Evolutionary conservation across 768 basidiomycete species (phyloP), one percentile per base, ranked within the genome.

Genomic region (Gymnopilus junonius): DNA sequence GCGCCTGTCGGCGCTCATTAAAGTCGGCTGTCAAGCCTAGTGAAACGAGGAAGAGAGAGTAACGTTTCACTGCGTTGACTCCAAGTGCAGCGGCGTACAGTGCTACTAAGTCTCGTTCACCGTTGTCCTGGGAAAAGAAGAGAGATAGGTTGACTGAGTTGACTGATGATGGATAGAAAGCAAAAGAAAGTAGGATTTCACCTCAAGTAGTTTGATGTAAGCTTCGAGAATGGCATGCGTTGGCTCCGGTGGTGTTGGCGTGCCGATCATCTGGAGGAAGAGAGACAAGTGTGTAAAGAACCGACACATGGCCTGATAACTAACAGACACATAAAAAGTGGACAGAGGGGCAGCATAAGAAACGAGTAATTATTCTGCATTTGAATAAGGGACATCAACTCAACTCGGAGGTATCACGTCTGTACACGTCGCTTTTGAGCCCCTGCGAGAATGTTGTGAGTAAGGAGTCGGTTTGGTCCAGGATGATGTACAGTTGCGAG

Each of bases 261-360:
- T 77, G 54, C 91, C 90, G 35, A 97, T 91, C 77, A 94, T 86
- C 65, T 92, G 88, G 3, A 97, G 82, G 76, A 90, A 94, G 31
- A 99, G 87, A 66, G 94, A 94, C 23, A 99, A 79, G 71, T 99
- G 97, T 0, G 95, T 91, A 70, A 97, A 97, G 79, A 99, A 99
- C 3, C 95, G 89, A 46, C 86, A 87, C 82, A 93, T 83, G 0
- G 85, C 82, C 0, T 87, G 80, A 69, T 91, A 91, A 65, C 91
- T 92, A 25, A 42, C 8, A 50, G 17, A 14, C 2, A n/a, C n/a
- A n/a, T n/a, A n/a, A n/a, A n/a, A n/a, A n/a, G n/a, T n/a, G n/a
- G n/a, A n/a, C n/a, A n/a, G n/a, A n/a, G n/a, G n/a, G n/a, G n/a
- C n/a, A n/a, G n/a, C n/a, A n/a, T n/a, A n/a, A n/a, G n/a, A n/a